Evolutionary conservation across 1,139 yeast genomes (phyloP).

Genomic region (Kluyveromyces marxianus): DNA sequence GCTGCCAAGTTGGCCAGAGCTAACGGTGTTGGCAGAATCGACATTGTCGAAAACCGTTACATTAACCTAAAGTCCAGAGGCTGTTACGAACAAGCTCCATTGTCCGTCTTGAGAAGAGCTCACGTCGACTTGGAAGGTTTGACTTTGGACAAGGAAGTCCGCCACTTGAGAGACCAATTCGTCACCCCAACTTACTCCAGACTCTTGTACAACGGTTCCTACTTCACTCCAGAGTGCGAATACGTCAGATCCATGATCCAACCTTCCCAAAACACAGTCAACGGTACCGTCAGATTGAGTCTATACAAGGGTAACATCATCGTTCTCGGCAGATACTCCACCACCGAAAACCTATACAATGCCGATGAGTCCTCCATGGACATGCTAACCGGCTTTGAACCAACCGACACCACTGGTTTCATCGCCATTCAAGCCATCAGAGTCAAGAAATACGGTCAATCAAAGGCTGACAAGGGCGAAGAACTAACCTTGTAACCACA

Average conservation of each 20-base stretch:
- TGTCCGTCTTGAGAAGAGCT: constrained; percentile 85
- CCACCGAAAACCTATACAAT: constrained; percentile 92
- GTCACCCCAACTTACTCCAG: constrained; percentile 90
- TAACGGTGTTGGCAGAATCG: constrained; percentile 98
- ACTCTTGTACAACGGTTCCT: constrained; percentile 91
- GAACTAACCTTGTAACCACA: constrained; percentile 30
- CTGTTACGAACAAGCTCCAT: constrained; percentile 98
- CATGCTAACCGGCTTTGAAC: constrained; percentile 95
- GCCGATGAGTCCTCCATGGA: constrained; percentile 99
- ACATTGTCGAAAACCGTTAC: constrained; percentile 97
- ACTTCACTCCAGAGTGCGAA: constrained; percentile 97
- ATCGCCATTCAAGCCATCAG: constrained; percentile 97
- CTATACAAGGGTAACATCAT: constrained; percentile 84
- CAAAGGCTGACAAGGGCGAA: constrained; percentile 68
- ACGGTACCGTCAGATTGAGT: constrained; percentile 91
- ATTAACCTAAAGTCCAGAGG: constrained; percentile 99
- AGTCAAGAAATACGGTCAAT: constrained; percentile 95
- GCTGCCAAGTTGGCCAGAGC: constrained; percentile 96
- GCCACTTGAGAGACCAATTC: constrained; percentile 92
- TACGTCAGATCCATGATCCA: constrained; percentile 86
- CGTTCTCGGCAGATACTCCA: constrained; percentile 88
- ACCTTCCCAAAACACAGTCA: constrained; percentile 91
- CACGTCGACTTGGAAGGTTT: constrained; percentile 96
- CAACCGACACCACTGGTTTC: constrained; percentile 95
- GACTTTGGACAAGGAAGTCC: constrained; percentile 94